Conservation (phyloP, 768 basidiomycete species). For the Suillus lakei region DNA sequence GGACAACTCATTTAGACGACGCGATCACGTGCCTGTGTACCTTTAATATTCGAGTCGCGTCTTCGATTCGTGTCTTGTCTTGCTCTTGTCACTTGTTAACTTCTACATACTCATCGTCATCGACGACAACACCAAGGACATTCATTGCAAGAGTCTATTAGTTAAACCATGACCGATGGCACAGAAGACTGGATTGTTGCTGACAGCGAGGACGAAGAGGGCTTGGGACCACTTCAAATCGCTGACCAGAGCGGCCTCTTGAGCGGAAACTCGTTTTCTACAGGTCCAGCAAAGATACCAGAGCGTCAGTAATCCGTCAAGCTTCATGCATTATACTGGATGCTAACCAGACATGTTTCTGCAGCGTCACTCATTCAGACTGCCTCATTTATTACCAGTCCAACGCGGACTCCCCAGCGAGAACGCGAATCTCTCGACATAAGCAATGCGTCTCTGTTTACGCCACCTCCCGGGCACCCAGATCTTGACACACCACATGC, state of each 20-base stretch:
- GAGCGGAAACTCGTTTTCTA: not conserved
- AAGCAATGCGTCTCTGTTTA: constrained; percentile 31
- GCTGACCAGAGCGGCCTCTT: not conserved
- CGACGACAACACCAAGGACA: not conserved
- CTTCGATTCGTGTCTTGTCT: not conserved
- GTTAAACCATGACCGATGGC: constrained; percentile 12
- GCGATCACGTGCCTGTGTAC: not conserved
- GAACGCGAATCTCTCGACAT: constrained; percentile 6
- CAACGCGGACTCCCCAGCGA: constrained; percentile 19
- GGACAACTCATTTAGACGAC: not conserved
- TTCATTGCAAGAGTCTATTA: not conserved
- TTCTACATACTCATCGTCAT: not conserved
- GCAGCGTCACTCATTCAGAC: constrained; percentile 27
- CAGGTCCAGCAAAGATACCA: not conserved
- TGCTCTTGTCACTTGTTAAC: not conserved
- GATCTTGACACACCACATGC: constrained; percentile 13
- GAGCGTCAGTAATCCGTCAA: not conserved
- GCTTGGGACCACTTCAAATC: not conserved
- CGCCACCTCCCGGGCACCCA: constrained; percentile 17
- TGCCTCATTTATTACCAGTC: constrained; percentile 18
- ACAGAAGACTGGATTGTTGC: constrained; percentile 49
- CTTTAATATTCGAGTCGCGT: constrained; percentile 2
- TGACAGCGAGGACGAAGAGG: constrained; percentile 50
- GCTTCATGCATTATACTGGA: not conserved
- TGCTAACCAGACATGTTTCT: not conserved